Percentiles rank a stretch among this genome's conserved stretches.
phyloP scores from a whole-genome alignment of 345 rosid species.

The Syzygium jambos region DNA sequence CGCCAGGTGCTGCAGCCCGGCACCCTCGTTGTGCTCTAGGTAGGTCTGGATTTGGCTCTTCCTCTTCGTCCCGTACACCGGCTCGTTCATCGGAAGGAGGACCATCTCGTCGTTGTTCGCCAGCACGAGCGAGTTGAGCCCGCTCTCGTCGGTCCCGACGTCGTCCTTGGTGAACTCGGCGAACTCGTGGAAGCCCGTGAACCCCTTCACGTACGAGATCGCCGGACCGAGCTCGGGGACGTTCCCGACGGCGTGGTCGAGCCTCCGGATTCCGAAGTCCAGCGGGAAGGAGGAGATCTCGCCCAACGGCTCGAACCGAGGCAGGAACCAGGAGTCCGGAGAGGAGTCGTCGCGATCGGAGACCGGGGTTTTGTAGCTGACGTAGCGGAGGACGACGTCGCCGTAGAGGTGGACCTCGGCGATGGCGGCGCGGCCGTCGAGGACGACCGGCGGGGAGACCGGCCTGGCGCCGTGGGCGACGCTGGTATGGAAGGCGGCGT shows the following conservation, averaged over 20 bases:
- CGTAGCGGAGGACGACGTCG: slow-evolving; percentile 78
- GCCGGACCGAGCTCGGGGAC: slow-evolving; percentile 67
- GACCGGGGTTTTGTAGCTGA: slow-evolving; percentile 28
- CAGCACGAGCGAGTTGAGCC: slow-evolving; percentile 67
- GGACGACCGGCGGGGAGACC: slow-evolving; percentile 32
- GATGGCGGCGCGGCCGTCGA: slow-evolving; percentile 33
- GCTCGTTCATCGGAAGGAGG: slow-evolving; percentile 79
- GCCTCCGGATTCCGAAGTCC: slow-evolving; percentile 66
- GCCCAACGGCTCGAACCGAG: slow-evolving; percentile 49
- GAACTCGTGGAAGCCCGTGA: slow-evolving; percentile 89
- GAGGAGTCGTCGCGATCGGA: neutral
- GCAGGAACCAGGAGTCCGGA: slow-evolving; percentile 26
- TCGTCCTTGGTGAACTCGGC: slow-evolving; percentile 94
- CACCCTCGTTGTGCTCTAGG: slow-evolving; percentile 88
- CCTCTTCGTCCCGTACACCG: slow-evolving; percentile 82
- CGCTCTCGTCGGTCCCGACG: slow-evolving; percentile 86
- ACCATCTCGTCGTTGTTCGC: slow-evolving; percentile 80
- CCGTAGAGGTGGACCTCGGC: slow-evolving; percentile 81
- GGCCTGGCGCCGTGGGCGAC: slow-evolving; percentile 61
- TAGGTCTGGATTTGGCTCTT: slow-evolving; percentile 96
- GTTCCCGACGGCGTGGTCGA: slow-evolving; percentile 93
- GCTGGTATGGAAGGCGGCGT: slow-evolving; percentile 45
- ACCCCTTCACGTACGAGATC: slow-evolving; percentile 45
- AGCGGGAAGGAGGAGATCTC: slow-evolving; percentile 46
- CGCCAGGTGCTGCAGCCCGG: slow-evolving; percentile 85